Conservation (phyloP, 2,329 filamentous ascomycete species). For the Chrysoporthe deuterocubensis region DNA sequence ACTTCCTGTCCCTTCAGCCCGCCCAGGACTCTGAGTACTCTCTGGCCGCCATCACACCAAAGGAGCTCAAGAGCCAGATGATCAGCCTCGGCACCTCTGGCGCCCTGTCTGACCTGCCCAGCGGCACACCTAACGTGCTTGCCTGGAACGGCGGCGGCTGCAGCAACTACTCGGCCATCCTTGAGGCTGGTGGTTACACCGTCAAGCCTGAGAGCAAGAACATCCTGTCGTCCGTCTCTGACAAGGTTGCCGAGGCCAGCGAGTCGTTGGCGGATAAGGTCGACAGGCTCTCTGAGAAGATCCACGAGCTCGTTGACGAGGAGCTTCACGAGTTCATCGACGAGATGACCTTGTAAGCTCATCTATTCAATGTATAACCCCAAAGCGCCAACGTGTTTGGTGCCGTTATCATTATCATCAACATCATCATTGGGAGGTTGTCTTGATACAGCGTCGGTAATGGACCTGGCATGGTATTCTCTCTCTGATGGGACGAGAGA, state of each 20-base stretch:
- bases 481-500: neutral
- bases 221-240: constrained; percentile 55
- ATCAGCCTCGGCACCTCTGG: constrained; percentile 81
- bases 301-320: constrained; percentile 64
- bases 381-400: constrained; percentile 5
- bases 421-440: neutral
- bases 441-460: constrained; percentile 8
- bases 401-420: neutral
- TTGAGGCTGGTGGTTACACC: constrained; percentile 74
- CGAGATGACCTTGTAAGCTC: constrained; percentile 47
- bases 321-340: constrained; percentile 64
- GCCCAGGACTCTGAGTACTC: constrained; percentile 87
- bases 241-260: constrained; percentile 58
- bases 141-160: constrained; percentile 98
- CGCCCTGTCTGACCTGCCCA: constrained; percentile 80
- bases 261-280: constrained; percentile 59
- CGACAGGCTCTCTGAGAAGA: constrained; percentile 66
- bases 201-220: constrained; percentile 46
- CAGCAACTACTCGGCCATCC: constrained; percentile 85
- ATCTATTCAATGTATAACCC: neutral
- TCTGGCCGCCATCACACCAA: constrained; percentile 85
- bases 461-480: constrained; percentile 11
- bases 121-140: constrained; percentile 88
- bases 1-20: constrained; percentile 96
- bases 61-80: constrained; percentile 89